phyloP scores from a whole-genome alignment of 306 rosid genomes.

The Trifolium pratense region DNA sequence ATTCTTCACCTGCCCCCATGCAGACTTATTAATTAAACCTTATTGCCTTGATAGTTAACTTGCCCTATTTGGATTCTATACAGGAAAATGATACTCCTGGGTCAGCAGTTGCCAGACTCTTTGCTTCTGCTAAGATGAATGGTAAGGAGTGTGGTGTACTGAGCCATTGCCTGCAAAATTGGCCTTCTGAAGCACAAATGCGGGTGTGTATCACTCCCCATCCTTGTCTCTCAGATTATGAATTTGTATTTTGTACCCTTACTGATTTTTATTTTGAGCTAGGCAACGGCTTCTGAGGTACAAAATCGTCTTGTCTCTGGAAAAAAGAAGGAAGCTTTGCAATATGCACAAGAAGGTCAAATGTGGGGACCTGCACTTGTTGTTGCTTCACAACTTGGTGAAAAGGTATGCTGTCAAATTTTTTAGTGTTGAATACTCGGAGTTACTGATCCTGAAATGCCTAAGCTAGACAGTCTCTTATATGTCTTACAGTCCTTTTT shows the following conservation, averaged over 20 bases:
- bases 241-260: conserved; percentile 10
- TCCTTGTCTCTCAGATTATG: background rate
- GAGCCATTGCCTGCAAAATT: conserved; percentile 70
- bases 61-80: conserved; percentile 20
- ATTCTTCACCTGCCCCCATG: too few species aligned
- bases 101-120: conserved; percentile 82
- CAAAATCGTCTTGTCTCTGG: conserved; percentile 91
- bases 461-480: conserved; percentile 37
- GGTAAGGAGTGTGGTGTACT: conserved; percentile 57
- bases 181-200: conserved; percentile 87
- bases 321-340: conserved; percentile 87
- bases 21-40: too few species aligned
- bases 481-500: conserved; percentile 26
- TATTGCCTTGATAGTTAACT: too few species aligned
- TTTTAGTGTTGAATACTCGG: background rate
- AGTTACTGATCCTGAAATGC: conserved; percentile 31
- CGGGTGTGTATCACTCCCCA: conserved; percentile 53
- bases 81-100: conserved; percentile 85
- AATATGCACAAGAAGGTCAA: conserved; percentile 90
- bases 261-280: conserved; percentile 44
- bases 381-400: conserved; percentile 94
- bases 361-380: conserved; percentile 99
- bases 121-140: conserved; percentile 69
- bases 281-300: conserved; percentile 94
- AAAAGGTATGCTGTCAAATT: conserved; percentile 61